Conservation (phyloP, 345 rosid genomes). For the Acer yangbiense region DNA sequence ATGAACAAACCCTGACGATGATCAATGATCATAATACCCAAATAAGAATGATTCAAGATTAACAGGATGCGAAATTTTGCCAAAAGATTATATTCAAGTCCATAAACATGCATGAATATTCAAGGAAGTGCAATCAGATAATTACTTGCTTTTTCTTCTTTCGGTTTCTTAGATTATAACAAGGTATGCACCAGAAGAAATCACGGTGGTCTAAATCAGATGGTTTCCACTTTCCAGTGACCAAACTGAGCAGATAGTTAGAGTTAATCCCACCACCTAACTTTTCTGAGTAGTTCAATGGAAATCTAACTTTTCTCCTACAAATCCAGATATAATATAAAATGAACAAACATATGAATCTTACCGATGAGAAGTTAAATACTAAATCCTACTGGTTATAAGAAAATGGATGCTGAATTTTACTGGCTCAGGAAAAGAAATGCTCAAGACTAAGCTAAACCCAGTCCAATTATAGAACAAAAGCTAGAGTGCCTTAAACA, state of each 20-base stretch:
- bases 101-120: too few relatives aligned
- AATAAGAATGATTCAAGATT: not conserved
- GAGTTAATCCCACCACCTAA: not conserved
- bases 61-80: too few relatives aligned
- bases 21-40: not conserved
- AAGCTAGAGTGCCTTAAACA: not conserved
- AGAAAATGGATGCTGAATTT: not conserved
- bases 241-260: not conserved
- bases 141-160: not conserved
- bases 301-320: too few relatives aligned
- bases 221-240: not conserved
- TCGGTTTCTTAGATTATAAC: not conserved
- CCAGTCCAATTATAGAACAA: not conserved
- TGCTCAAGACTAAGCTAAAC: not conserved
- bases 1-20: conserved; percentile 5
- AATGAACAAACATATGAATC: too few relatives aligned
- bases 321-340: too few relatives aligned
- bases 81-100: too few relatives aligned
- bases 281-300: too few relatives aligned
- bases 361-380: too few relatives aligned
- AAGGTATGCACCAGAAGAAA: not conserved
- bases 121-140: not conserved
- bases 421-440: not conserved
- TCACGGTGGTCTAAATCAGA: not conserved
- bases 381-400: not conserved